Evolutionary conservation across 1,284 basidiomycete genomes (phyloP), one percentile per base, ranked within the genome.

Genomic region (Microbotryum violaceum): DNA sequence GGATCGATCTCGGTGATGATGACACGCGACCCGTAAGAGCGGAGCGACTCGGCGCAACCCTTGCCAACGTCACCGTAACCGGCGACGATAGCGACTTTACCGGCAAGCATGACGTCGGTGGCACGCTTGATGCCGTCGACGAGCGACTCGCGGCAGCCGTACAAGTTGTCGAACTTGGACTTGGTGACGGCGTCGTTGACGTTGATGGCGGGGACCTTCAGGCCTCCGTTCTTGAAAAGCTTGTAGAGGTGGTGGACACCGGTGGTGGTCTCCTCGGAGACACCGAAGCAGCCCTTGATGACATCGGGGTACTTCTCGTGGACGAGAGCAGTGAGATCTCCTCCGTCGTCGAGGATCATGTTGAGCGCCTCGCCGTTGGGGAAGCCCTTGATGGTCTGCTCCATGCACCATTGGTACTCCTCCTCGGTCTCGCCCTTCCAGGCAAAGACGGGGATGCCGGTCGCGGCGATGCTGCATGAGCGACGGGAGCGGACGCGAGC

Each of bases 361-460:
- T 99, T 99, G 75, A 96, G 80, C 61, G 88, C 77, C 79, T 96
- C 80, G 72, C 88, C 88, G 70, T 76, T 75, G 64, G 79, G 77
- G 76, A 79, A 79, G 51, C 86, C 90, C 71, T 84, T 78, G 70
- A 99, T 79, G 60, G 91, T 91, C 80, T 99, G 96, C 76, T 97
- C 91, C 72, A 98, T 91, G 70, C 75, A 76, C 94, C 96, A 99
- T 70, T 80, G 77, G 81, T 97, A 98, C 78, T 99, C 94, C 79
- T 97, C 94, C 78, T 98, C 96, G 62, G 93, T 96, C 82, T 99
- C 94, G 65, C 96, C 96, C 82, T 99, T 99, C 94, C 94, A 99
- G 67, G 94, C 96, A 76, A 86, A 98, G 74, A 98, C 94, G 71
- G 94, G 94, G 60, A 98, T 89, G 72, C 94, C 94, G 66, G 96